Percentiles rank a stretch among this genome's conserved stretches.
These are phyloP conservation scores for Fusarium sambucinum DNA, from an alignment of 2,329 filamentous ascomycete genomes.

Conservation along the genomic window DNA sequence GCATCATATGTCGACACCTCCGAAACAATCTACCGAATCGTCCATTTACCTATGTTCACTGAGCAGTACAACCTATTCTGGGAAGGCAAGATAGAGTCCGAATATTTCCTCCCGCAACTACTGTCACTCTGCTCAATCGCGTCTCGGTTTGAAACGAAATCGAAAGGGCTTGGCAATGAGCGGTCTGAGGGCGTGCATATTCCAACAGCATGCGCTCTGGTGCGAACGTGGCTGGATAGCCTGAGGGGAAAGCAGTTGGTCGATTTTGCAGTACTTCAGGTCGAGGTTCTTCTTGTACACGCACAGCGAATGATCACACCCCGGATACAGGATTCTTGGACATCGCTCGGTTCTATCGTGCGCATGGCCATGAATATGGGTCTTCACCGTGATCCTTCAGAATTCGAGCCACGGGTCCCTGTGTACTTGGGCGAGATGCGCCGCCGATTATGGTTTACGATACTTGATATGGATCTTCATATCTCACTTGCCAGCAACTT, in stretches of 20 bases:
- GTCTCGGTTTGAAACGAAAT: conserved; percentile 65
- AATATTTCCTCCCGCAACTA: conserved; percentile 67
- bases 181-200: conserved; percentile 67
- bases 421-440: conserved; percentile 66
- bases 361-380: conserved; percentile 72
- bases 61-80: conserved; percentile 65
- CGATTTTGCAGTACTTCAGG: conserved; percentile 66
- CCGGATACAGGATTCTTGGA: conserved; percentile 65
- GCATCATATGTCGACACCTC: conserved; percentile 63
- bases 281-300: conserved; percentile 65
- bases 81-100: conserved; percentile 60
- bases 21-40: conserved; percentile 65
- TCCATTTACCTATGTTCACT: conserved; percentile 65
- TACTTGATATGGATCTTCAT: conserved; percentile 68
- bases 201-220: conserved; percentile 67
- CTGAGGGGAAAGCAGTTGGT: conserved; percentile 65
- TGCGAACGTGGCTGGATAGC: conserved; percentile 65
- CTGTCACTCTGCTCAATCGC: conserved; percentile 66
- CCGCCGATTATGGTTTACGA: conserved; percentile 67
- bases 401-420: conserved; percentile 62
- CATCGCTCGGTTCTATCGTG: conserved; percentile 66
- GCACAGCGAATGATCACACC: conserved; percentile 65
- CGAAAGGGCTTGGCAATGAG: conserved; percentile 63
- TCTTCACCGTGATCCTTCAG: conserved; percentile 67
- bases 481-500: conserved; percentile 65